Percentiles rank a stretch among this genome's conserved stretches.
Conservation (phyloP, 2,329 filamentous ascomycete genomes). For the Nemania sp. region DNA sequence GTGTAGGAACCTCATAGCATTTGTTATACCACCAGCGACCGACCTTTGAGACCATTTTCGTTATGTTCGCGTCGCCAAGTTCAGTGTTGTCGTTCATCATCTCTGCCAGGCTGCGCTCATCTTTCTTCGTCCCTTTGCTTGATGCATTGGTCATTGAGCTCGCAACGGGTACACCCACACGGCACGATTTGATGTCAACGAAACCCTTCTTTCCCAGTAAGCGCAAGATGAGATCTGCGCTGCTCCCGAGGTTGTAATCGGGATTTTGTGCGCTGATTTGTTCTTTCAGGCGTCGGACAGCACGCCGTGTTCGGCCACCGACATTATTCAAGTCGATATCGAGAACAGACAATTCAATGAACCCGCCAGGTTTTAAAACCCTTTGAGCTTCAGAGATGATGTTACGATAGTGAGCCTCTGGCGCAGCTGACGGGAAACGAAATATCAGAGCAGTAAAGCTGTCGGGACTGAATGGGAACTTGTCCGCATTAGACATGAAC, state of each 20-base stretch:
- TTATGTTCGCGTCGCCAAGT: constrained; percentile 80
- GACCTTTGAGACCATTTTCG: constrained; percentile 88
- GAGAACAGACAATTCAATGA: constrained; percentile 77
- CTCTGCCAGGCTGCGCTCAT: constrained; percentile 66
- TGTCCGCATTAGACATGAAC: constrained; percentile 63
- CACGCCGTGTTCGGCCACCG: constrained; percentile 71
- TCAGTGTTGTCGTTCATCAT: constrained; percentile 73
- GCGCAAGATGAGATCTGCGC: constrained; percentile 65
- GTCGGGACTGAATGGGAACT: constrained; percentile 75
- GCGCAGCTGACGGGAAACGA: constrained; percentile 73
- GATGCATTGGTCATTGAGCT: constrained; percentile 48
- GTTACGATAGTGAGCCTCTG: constrained; percentile 70
- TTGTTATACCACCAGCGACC: constrained; percentile 96
- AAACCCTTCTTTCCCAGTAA: constrained; percentile 73
- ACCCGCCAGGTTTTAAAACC: constrained; percentile 76
- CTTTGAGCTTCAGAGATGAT: constrained; percentile 76
- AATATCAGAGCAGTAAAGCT: constrained; percentile 79
- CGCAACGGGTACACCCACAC: constrained; percentile 76
- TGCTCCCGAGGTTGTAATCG: constrained; percentile 63
- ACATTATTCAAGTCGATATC: constrained; percentile 84
- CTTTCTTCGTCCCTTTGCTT: constrained; percentile 43
- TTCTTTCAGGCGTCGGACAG: constrained; percentile 73
- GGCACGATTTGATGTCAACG: constrained; percentile 72
- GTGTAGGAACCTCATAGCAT: constrained; percentile 78
- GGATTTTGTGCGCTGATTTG: constrained; percentile 65